Base-by-base conservation (phyloP, 2,329 filamentous ascomycete species). In the Chaetomium olivaceum region DNA sequence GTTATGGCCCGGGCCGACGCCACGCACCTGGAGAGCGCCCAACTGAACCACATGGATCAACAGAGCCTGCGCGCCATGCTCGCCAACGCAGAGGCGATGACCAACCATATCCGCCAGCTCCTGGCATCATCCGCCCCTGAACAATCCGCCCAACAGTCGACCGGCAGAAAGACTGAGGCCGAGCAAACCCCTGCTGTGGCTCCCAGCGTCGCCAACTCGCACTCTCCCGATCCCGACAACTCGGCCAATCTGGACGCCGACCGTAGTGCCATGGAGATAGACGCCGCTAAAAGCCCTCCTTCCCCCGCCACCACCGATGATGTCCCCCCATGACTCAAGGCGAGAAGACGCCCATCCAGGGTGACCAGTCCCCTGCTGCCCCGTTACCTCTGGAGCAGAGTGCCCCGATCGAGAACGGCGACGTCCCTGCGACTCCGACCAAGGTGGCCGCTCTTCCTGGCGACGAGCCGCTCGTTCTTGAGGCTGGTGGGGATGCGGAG, bases 1-100 rank as follows among this genome's bases (percentile, higher is more conserved):
- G 70, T 85, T 61, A 84, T 86, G 73, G 80, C 82, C n/a, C 80
- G 78, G 51, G 78, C 77, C 58, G 80, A 80, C 70, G 76, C 81
- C 1, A 72, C 78, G 50, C 81, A 80, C 61, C 74, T 86, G 33
- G 68, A 50, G 68, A 63, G 54, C 27, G 76, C 78, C 23, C 71
- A 76, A n/a, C 74, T 87, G 23, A 76, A 74, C 19, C 72, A 76
- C 2, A 73, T 75, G 27, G 83, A 86, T 69, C 77, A 77, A 65
- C 71, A 76, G 43, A 77, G 81, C 59, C 79, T 87, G 21, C 78
- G 80, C 51, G 79, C 80, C 43, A 81, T 85, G 73, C 77, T 84
- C 11, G 77, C 77, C 21, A 80, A 83, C 65, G 77, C 81, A 68
- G 79, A 85, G 55, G 75, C 77, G 27, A 75, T 85, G 74, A 76